Percentiles rank a stretch among this genome's conserved stretches.
Conservation (phyloP, 495 filamentous ascomycete genomes). For the Podospora fimiseda region DNA sequence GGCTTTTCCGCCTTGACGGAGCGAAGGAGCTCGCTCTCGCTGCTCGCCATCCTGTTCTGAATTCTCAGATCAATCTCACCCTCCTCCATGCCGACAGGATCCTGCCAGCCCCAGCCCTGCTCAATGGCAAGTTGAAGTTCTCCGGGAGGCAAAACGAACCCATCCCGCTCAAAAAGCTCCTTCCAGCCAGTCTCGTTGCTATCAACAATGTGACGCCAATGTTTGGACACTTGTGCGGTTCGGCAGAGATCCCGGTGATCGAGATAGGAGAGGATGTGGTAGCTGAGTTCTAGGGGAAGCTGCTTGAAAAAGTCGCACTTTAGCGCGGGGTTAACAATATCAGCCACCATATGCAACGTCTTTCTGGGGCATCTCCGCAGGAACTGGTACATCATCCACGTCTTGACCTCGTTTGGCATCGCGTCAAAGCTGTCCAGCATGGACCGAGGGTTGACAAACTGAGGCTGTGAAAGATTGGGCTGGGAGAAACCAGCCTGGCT, state of each 20-base stretch:
- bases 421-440: constrained; percentile 89
- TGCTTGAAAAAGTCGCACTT: constrained; percentile 86
- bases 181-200: constrained; percentile 95
- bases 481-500: neutral
- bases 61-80: constrained; percentile 73
- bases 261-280: constrained; percentile 82
- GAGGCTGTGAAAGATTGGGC: constrained; percentile 11
- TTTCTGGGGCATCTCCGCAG: constrained; percentile 82
- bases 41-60: constrained; percentile 40
- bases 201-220: constrained; percentile 85
- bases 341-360: constrained; percentile 84
- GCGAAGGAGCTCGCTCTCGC: constrained; percentile 40
- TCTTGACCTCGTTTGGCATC: constrained; percentile 81
- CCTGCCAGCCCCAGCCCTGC: constrained; percentile 99
- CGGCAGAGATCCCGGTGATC: constrained; percentile 83
- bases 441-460: constrained; percentile 64
- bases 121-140: constrained; percentile 80
- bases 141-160: constrained; percentile 68
- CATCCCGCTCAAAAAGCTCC: constrained; percentile 79
- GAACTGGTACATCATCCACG: constrained; percentile 93
- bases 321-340: constrained; percentile 90
- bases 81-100: constrained; percentile 65
- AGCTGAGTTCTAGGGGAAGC: constrained; percentile 78
- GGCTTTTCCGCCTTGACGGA: constrained; percentile 31
- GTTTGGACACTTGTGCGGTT: constrained; percentile 88